Conservation (phyloP, 2,329 filamentous ascomycete species). For the Fusarium nurragi region DNA sequence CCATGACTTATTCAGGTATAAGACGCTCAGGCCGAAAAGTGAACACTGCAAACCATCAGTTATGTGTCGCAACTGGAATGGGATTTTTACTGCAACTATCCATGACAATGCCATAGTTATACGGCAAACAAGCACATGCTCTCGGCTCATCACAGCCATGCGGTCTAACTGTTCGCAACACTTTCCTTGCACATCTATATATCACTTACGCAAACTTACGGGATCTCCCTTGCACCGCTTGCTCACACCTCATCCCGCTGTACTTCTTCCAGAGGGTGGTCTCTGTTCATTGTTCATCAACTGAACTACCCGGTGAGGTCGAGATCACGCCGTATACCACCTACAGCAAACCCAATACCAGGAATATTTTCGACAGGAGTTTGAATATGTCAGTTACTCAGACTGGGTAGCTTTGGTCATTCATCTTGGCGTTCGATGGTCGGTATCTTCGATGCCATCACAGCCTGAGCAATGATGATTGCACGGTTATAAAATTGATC, state of each 20-base stretch:
- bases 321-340: fast-evolving
- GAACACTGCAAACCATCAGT: neutral
- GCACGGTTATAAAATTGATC: too few relatives aligned
- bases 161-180: too few relatives aligned
- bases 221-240: neutral
- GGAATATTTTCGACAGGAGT: neutral
- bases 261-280: too few relatives aligned
- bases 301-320: neutral
- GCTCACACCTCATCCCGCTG: neutral
- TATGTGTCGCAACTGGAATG: neutral
- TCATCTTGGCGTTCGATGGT: too few relatives aligned
- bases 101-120: neutral
- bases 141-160: too few relatives aligned
- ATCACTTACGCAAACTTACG: neutral
- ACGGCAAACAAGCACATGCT: too few relatives aligned
- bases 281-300: neutral
- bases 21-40: neutral
- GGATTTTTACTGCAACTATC: neutral
- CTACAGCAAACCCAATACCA: neutral
- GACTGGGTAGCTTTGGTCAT: fast-evolving
- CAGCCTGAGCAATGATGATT: too few relatives aligned
- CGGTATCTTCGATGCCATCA: too few relatives aligned
- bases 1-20: neutral
- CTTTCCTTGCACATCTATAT: too few relatives aligned
- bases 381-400: fast-evolving